Conservation (phyloP, 805 yeast species). For the Ogataea methylovora region DNA sequence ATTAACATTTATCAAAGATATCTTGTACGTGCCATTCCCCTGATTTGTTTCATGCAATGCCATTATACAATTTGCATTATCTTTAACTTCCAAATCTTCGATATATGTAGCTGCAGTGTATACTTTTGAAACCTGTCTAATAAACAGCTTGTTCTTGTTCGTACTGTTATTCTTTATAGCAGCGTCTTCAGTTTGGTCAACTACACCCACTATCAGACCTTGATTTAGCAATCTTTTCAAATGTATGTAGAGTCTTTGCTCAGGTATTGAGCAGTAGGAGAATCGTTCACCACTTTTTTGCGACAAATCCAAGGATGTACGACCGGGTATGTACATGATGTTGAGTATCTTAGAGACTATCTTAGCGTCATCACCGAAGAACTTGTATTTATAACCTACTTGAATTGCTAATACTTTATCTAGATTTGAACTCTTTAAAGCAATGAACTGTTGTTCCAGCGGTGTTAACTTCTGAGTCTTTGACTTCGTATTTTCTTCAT, state of each 20-base stretch:
- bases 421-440: conserved; percentile 48
- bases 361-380: conserved; percentile 80
- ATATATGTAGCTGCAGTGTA: conserved; percentile 82
- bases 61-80: neutral
- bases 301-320: conserved; percentile 41
- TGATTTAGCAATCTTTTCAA: conserved; percentile 60
- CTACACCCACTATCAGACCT: conserved; percentile 82
- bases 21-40: conserved; percentile 4
- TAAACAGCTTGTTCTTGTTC: conserved; percentile 53
- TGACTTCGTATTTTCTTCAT: too few species aligned
- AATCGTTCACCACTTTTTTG: conserved; percentile 49
- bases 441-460: conserved; percentile 68
- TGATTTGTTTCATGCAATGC: too few species aligned
- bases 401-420: conserved; percentile 77
- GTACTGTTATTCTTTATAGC: conserved; percentile 53
- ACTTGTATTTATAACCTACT: conserved; percentile 87
- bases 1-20: conserved; percentile 56
- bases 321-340: conserved; percentile 69
- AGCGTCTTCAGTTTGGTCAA: conserved; percentile 76
- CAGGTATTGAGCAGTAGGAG: conserved; percentile 85
- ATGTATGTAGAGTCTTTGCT: conserved; percentile 64
- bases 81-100: conserved; percentile 35
- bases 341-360: conserved; percentile 58
- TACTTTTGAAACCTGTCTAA: conserved; percentile 59
- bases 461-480: conserved; percentile 48